Evolutionary conservation across 192 early-diverging fungal species (phyloP), one percentile per base, ranked within the genome.

Genomic region (Gonapodya sp.): DNA sequence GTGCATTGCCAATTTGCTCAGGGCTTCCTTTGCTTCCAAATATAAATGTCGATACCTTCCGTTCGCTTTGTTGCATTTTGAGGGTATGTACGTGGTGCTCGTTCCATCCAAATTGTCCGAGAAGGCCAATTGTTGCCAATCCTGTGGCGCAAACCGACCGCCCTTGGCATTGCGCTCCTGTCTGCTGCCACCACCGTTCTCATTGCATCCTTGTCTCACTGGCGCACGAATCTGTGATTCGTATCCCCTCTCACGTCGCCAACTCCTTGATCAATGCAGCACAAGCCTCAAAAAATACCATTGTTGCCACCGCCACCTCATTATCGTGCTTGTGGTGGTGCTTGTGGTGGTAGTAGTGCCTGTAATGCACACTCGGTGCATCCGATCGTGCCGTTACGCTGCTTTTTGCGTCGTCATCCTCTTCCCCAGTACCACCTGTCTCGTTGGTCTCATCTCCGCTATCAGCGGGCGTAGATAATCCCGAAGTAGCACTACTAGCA

Each of bases 251-350:
- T 64, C 46, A 64, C 46, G 46, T 64, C 46, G 96, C 96, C 80
- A 99, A 89, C 86, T 98, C 96, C 0, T 95, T 96, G 81, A 99
- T 98, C 46, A 99, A 86, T 84, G 89, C 91, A 78, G 93, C 93
- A 84, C 97, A 99, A 0, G 97, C 95, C 80, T 99, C 95, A 84
- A 98, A 95, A 85, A 99, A 99, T 16, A 94, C 94, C 83, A 96
- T 96, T 18, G 92, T 89, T 14, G 82, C 92, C 81, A 73, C 89
- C 80, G 86, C 88, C 83, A 88, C 85, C 83, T 73, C 85, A 83
- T 74, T 72, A 31, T 82, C 73, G 32, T 72, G 33, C 82, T 79
- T 82, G 34, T 75, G 80, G 33, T 80, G 36, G 35, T 35, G 34
- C 18, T 80, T 74, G 34, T 80, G 30, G 79, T 80, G 46, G 46